Percentiles rank a stretch among this genome's conserved stretches.
phyloP scores from a whole-genome alignment of 306 rosid genomes.

The Fragaria ananassa region DNA sequence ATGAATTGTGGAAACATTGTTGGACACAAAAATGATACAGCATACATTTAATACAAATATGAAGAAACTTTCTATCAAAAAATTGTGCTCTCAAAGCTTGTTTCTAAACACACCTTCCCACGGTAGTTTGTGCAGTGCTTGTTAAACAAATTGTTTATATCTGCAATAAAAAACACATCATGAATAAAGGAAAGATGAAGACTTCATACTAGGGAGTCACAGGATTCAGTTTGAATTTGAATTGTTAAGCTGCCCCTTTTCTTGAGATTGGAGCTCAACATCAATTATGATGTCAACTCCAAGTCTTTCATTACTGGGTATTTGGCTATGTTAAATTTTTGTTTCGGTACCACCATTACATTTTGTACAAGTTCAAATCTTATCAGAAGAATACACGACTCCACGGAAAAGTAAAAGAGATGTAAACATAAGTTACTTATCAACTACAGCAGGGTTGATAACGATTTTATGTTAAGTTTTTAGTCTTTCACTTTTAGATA shows the following conservation, averaged over 20 bases:
- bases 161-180: constrained; percentile 40
- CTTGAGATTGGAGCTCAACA: neutral
- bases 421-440: neutral
- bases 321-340: neutral
- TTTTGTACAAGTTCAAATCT: neutral
- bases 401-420: neutral
- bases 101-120: constrained; percentile 70
- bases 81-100: neutral
- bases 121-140: constrained; percentile 65
- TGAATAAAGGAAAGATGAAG: constrained; percentile 14
- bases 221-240: neutral
- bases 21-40: neutral
- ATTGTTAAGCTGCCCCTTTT: neutral
- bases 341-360: neutral
- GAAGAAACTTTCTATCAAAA: neutral
- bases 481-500: neutral
- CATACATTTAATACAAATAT: neutral
- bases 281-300: neutral
- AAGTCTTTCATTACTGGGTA: neutral
- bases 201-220: neutral
- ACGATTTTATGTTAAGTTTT: neutral
- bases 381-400: neutral
- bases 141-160: constrained; percentile 77
- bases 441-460: neutral
- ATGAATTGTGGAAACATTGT: neutral